Percentiles rank a stretch among this genome's conserved stretches.
phyloP scores from a whole-genome alignment of 108 stramenopile genomes.

The Cyclotella atomus region DNA sequence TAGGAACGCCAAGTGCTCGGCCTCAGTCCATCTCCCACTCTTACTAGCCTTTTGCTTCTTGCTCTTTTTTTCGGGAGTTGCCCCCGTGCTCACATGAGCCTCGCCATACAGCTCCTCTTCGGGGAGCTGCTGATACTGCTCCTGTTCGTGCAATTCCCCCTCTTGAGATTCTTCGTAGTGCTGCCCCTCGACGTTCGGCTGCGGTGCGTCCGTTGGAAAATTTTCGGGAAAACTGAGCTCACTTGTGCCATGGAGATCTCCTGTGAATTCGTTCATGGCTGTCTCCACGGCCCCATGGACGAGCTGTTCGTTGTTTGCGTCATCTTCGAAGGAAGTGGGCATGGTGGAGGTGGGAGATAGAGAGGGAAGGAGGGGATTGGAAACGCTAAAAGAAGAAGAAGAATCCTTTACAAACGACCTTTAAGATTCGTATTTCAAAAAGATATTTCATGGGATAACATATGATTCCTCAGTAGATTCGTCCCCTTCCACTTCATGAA shows the following conservation, averaged over 20 bases:
- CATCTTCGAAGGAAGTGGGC: background rate
- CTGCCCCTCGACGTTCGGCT: background rate
- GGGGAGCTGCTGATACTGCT: background rate
- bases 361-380: too few relatives aligned
- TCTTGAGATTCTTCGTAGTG: background rate
- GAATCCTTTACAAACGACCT: too few relatives aligned
- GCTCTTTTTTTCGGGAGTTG: background rate
- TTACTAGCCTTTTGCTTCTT: background rate
- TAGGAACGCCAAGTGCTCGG: conserved; percentile 91
- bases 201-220: conserved; percentile 8
- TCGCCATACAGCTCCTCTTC: background rate
- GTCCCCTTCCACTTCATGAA: too few relatives aligned
- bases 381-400: too few relatives aligned
- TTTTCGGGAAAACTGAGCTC: background rate
- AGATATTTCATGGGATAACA: too few relatives aligned
- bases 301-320: conserved; percentile 8
- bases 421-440: too few relatives aligned
- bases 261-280: background rate
- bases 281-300: conserved; percentile 1
- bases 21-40: conserved; percentile 91
- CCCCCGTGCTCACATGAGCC: background rate
- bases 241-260: background rate
- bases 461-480: too few relatives aligned
- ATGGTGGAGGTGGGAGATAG: background rate
- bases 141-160: background rate